A percentile compares a stretch with the other conserved stretches of the same genome.
Evolutionary conservation across 805 yeast genomes (phyloP).

Genomic region (Cyberlindnera americana): DNA sequence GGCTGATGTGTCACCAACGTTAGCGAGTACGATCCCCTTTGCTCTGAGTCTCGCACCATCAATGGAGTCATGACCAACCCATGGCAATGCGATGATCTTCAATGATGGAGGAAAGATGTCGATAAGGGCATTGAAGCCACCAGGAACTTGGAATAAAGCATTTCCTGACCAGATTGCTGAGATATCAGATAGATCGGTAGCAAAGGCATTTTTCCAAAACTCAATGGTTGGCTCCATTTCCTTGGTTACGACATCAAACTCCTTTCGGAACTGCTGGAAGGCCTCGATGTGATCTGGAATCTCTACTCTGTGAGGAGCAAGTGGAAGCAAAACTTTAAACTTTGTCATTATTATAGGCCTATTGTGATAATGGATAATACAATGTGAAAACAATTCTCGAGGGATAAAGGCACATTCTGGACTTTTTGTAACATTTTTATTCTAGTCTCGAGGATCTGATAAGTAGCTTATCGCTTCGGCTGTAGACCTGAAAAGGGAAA

Average conservation of each 20-base stretch:
- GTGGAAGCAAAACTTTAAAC: conserved; percentile 33
- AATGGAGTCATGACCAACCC: conserved; percentile 58
- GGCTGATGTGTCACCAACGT: conserved; percentile 57
- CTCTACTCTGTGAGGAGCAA: conserved; percentile 35
- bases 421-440: not conserved
- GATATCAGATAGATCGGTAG: conserved; percentile 37
- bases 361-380: too few relatives aligned
- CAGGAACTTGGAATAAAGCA: conserved; percentile 40
- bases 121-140: conserved; percentile 43
- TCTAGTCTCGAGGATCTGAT: not conserved
- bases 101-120: conserved; percentile 45
- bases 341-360: conserved; percentile 20
- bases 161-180: conserved; percentile 55
- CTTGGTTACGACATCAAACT: conserved; percentile 39
- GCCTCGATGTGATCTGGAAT: conserved; percentile 44
- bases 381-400: too few relatives aligned
- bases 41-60: conserved; percentile 43
- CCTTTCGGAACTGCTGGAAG: conserved; percentile 39
- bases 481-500: conserved; percentile 1
- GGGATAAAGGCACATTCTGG: too few relatives aligned
- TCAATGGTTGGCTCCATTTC: conserved; percentile 37
- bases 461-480: conserved; percentile 1
- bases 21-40: conserved; percentile 52
- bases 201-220: conserved; percentile 39
- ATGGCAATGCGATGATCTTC: conserved; percentile 49